Evolutionary conservation across 2,329 filamentous ascomycete species (phyloP).

Genomic region (Fusarium nelsonii): DNA sequence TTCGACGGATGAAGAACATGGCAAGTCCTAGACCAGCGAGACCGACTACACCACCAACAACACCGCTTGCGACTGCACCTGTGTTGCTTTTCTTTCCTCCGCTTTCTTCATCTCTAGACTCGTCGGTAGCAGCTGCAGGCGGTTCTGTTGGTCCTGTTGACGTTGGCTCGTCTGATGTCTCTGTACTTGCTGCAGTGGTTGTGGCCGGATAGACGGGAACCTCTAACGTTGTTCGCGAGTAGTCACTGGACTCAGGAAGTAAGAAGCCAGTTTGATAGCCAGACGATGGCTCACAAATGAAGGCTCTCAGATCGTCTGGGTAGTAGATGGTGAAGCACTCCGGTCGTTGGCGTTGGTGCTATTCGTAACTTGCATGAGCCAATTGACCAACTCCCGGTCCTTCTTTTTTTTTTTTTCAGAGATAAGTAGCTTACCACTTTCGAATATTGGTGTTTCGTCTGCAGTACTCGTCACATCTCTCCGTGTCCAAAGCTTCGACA

Average conservation of each 20-base stretch:
- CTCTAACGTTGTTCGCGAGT: constrained; percentile 1
- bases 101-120: background rate
- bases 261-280: constrained; percentile 31
- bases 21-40: constrained; percentile 16
- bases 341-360: constrained; percentile 10
- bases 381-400: background rate
- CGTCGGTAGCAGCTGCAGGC: background rate
- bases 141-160: background rate
- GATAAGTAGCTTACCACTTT: constrained; percentile 22
- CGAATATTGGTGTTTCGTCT: constrained; percentile 28
- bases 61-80: constrained; percentile 36
- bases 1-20: constrained; percentile 32
- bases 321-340: constrained; percentile 34
- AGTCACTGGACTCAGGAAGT: constrained; percentile 1
- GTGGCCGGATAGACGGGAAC: constrained; percentile 21
- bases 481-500: constrained; percentile 11
- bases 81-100: constrained; percentile 2
- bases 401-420: background rate
- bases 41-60: constrained; percentile 28
- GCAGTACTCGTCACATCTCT: constrained; percentile 31
- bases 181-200: background rate
- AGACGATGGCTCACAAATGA: constrained; percentile 4
- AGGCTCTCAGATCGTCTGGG: constrained; percentile 12
- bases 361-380: background rate
- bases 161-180: background rate